Conservation (phyloP, 352 stramenopile species). For the Phytophthora idaei region DNA sequence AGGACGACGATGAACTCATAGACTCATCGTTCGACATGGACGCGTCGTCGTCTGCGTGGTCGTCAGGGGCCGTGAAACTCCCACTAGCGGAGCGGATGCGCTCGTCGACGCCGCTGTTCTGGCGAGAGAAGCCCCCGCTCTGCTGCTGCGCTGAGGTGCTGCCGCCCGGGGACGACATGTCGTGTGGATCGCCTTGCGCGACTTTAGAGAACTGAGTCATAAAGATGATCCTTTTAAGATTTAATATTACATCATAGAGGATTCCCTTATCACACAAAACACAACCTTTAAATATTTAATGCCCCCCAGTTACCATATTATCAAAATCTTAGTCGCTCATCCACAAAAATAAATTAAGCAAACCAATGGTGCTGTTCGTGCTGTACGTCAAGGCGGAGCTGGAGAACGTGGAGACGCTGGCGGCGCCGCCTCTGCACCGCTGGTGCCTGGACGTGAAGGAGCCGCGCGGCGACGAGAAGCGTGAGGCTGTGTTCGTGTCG, state of each 20-base stretch:
- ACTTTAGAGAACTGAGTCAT: neutral
- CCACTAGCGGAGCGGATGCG: slow-evolving; percentile 36
- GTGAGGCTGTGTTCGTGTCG: slow-evolving; percentile 81
- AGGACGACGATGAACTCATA: slow-evolving; percentile 56
- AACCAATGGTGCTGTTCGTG: slow-evolving; percentile 81
- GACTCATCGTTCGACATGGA: slow-evolving; percentile 69
- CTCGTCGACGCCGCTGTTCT: slow-evolving; percentile 26
- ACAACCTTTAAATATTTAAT: too few relatives aligned
- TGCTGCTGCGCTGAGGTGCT: slow-evolving; percentile 18
- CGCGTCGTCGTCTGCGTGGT: slow-evolving; percentile 39
- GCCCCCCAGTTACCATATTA: too few relatives aligned
- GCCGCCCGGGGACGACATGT: slow-evolving; percentile 4
- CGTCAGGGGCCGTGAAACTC: slow-evolving; percentile 20
- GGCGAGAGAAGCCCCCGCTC: slow-evolving; percentile 10
- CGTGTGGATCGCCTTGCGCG: slow-evolving; percentile 5
- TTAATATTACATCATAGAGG: neutral
- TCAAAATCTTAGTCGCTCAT: too few relatives aligned
- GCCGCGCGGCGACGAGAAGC: slow-evolving; percentile 74
- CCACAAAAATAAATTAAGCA: neutral
- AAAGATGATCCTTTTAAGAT: neutral
- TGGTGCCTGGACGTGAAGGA: slow-evolving; percentile 90
- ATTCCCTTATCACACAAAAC: too few relatives aligned
- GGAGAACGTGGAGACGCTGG: slow-evolving; percentile 84
- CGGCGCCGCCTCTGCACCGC: slow-evolving; percentile 66
- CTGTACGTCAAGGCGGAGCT: slow-evolving; percentile 89